Percentiles rank a stretch among this genome's conserved stretches.
phyloP scores from a whole-genome alignment of 2,329 filamentous ascomycete genomes.

The Massarina eburnea region DNA sequence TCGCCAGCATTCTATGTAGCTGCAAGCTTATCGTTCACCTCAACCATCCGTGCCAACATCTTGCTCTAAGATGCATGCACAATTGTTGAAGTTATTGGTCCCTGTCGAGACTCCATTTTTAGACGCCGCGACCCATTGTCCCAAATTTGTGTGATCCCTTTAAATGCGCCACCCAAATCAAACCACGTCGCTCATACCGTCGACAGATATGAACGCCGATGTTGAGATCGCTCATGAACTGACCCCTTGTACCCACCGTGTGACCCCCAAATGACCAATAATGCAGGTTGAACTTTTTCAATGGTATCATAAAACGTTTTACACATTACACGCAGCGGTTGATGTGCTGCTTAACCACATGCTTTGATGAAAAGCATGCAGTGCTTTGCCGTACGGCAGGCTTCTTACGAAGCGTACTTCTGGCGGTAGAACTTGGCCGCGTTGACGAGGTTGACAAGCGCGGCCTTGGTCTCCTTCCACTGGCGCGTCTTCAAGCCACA shows the following conservation, averaged over 20 bases:
- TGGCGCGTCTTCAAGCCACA: constrained; percentile 99
- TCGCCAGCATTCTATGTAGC: background rate
- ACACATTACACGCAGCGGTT: constrained; percentile 45
- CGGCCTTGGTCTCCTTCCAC: constrained; percentile 98
- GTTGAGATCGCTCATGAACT: constrained; percentile 42
- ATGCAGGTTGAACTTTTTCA: constrained; percentile 49
- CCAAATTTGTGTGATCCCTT: background rate
- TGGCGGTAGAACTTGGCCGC: constrained; percentile 95
- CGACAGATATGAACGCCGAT: constrained; percentile 38
- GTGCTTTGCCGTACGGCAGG: constrained; percentile 22
- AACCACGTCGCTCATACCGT: constrained; percentile 1
- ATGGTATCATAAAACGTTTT: constrained; percentile 46
- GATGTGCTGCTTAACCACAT: constrained; percentile 38
- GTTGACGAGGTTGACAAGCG: constrained; percentile 94
- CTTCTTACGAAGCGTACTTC: constrained; percentile 70
- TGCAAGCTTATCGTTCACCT: background rate
- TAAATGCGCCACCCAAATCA: constrained; percentile 1
- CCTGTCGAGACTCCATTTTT: background rate
- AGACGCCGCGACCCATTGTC: background rate
- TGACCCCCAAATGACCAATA: constrained; percentile 36
- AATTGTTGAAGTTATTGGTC: background rate
- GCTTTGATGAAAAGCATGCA: constrained; percentile 37
- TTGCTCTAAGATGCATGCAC: background rate
- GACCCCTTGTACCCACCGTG: constrained; percentile 20
- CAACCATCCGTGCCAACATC: background rate